Evolutionary conservation across 2,329 filamentous ascomycete species (phyloP), one percentile per base, ranked within the genome.

Genomic region (Penicillium sp.): DNA sequence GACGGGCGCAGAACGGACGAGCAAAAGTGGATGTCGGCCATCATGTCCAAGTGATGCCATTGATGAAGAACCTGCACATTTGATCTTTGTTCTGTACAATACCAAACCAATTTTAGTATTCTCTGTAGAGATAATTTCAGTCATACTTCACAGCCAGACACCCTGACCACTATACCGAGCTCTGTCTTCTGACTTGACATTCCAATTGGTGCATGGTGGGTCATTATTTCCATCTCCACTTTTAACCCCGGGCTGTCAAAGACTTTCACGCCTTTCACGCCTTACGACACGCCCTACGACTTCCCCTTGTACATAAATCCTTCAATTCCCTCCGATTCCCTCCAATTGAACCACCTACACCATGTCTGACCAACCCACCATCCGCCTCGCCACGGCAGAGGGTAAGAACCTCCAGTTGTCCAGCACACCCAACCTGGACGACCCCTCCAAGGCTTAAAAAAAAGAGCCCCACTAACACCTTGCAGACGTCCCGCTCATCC

Each of bases 1-100:
- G 51, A 65, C 60, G 51, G 47, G 63, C 42, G 54, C 52, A 85
- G 81, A 63, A 83, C 81, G 62, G 91, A 96, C 62, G 88, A 94
- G 74, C 86, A 94, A 73, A 93, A 90, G 73, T 95, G 90, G 90
- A 84, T 87, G 73, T 82, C 85, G 16, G 90, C 88, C 2, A 85
- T 95, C 45, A 78, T 79, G 54, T 78, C 81, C 15, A 73, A 70
- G 62, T 80, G 60, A 70, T 56, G 8, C 5, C 28, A 6, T 16
- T 36, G 34, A 38, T 21, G 34, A 38, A 18, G 34, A 38, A 16
- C 31, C 34, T 51, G 52, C 45, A 61, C 33, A 47, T 47, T 47
- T 41, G 29, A 24, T 41, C 47, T 31, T 47, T 48, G 28, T 43
- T 33, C 29, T 58, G 52, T 57, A 59, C 49, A 58, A 52, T 54